phyloP scores from a whole-genome alignment of 1,139 yeast species.

The Scheffersomyces cryptocercus region DNA sequence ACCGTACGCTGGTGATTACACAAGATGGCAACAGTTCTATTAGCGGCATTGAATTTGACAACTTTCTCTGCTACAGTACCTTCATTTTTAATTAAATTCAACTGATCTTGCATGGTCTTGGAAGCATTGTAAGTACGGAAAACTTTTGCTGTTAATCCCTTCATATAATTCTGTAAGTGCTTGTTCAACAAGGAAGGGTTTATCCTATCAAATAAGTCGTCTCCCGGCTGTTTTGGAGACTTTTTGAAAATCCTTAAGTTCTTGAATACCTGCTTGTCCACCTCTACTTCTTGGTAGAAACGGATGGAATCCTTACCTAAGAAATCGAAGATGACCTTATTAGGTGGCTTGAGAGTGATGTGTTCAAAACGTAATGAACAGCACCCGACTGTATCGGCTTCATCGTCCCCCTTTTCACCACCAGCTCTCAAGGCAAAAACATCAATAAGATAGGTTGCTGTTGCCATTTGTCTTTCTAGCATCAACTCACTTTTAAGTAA shows the following conservation, averaged over 20 bases:
- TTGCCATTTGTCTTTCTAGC: constrained; percentile 90
- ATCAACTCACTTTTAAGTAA: constrained; percentile 74
- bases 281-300: constrained; percentile 89
- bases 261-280: constrained; percentile 85
- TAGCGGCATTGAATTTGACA: constrained; percentile 88
- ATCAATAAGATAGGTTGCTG: constrained; percentile 91
- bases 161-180: constrained; percentile 86
- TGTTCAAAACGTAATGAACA: constrained; percentile 92
- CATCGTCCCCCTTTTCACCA: constrained; percentile 96
- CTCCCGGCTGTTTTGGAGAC: constrained; percentile 86
- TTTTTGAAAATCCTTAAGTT: constrained; percentile 85
- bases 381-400: constrained; percentile 98
- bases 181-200: constrained; percentile 83
- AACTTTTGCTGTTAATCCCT: constrained; percentile 92
- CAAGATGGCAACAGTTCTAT: constrained; percentile 89
- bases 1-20: constrained; percentile 98
- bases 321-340: constrained; percentile 87
- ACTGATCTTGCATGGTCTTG: constrained; percentile 93
- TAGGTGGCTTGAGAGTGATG: constrained; percentile 82
- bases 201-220: constrained; percentile 86
- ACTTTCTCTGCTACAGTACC: constrained; percentile 90
- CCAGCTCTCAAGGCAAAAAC: constrained; percentile 97
- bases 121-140: constrained; percentile 98
- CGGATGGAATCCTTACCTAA: constrained; percentile 95
- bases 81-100: constrained; percentile 76